Conservation (phyloP, 768 basidiomycete genomes). For the Tricholomella constricta region DNA sequence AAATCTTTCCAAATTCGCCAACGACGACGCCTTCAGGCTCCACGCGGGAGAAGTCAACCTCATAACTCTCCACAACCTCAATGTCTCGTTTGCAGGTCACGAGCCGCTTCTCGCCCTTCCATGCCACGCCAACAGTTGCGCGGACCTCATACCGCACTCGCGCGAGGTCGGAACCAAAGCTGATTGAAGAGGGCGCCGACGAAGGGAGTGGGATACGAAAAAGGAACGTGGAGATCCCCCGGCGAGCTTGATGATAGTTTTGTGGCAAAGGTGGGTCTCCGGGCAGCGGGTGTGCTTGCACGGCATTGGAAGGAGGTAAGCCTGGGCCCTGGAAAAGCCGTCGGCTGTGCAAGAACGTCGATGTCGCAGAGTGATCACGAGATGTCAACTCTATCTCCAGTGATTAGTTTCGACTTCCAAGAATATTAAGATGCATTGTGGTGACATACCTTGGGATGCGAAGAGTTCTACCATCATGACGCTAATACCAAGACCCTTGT, state of each 20-base stretch:
- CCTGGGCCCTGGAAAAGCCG: constrained; percentile 81
- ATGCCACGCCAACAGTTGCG: constrained; percentile 70
- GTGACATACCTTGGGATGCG: constrained; percentile 63
- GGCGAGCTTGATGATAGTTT: constrained; percentile 71
- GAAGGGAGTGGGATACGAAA: constrained; percentile 75
- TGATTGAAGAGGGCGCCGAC: constrained; percentile 69
- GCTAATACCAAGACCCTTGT: constrained; percentile 71
- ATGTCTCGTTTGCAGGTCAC: constrained; percentile 64
- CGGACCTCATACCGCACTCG: constrained; percentile 71
- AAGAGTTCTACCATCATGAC: constrained; percentile 78
- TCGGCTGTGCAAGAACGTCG: constrained; percentile 70
- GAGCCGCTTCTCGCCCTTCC: constrained; percentile 73
- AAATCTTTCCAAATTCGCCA: constrained; percentile 79
- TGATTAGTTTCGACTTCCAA: not conserved
- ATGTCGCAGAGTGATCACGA: constrained; percentile 78
- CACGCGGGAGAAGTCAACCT: constrained; percentile 35
- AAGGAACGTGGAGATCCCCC: constrained; percentile 75
- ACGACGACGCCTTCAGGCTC: constrained; percentile 64
- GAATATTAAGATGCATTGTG: not conserved
- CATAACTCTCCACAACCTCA: constrained; percentile 64
- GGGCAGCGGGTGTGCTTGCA: constrained; percentile 59
- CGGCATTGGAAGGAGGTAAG: constrained; percentile 83
- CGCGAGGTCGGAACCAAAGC: constrained; percentile 70
- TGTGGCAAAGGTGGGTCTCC: constrained; percentile 64
- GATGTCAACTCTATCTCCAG: constrained; percentile 65